Percentiles rank a stretch among this genome's conserved stretches.
Evolutionary conservation across 2,329 filamentous ascomycete species (phyloP).

Genomic region (Rutstroemia sp.): DNA sequence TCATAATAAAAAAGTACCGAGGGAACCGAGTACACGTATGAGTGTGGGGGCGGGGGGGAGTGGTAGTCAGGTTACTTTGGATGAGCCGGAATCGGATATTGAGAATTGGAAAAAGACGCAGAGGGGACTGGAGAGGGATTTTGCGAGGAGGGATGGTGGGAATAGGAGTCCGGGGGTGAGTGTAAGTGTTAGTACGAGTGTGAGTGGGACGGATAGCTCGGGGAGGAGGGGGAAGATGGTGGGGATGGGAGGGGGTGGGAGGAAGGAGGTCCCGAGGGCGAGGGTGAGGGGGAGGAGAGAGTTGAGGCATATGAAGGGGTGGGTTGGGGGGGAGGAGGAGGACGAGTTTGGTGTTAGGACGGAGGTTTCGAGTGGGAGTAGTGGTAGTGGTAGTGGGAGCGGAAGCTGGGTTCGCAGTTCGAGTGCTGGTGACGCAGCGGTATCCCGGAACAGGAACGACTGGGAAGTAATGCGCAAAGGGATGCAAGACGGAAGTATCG

Average conservation of each 20-base stretch:
- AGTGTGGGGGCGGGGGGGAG: not conserved
- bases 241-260: not conserved
- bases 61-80: not conserved
- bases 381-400: not conserved
- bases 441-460: not conserved
- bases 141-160: not conserved
- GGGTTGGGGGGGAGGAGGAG: no score
- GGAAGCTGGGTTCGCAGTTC: not conserved
- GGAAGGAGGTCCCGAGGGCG: not conserved
- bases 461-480: not conserved
- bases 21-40: not conserved
- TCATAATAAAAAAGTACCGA: not conserved
- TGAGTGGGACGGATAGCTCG: not conserved
- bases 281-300: not conserved
- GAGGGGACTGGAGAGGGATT: constrained; percentile 1
- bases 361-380: not conserved
- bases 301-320: no score
- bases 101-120: not conserved
- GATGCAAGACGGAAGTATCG: not conserved
- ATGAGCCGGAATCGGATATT: not conserved
- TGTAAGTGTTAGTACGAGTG: not conserved
- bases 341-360: no score
- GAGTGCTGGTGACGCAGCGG: not conserved
- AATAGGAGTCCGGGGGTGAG: not conserved
- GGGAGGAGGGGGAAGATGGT: not conserved